Evolutionary conservation across 352 stramenopile genomes (phyloP).

Genomic region (Nannochloropsis limnetica): DNA sequence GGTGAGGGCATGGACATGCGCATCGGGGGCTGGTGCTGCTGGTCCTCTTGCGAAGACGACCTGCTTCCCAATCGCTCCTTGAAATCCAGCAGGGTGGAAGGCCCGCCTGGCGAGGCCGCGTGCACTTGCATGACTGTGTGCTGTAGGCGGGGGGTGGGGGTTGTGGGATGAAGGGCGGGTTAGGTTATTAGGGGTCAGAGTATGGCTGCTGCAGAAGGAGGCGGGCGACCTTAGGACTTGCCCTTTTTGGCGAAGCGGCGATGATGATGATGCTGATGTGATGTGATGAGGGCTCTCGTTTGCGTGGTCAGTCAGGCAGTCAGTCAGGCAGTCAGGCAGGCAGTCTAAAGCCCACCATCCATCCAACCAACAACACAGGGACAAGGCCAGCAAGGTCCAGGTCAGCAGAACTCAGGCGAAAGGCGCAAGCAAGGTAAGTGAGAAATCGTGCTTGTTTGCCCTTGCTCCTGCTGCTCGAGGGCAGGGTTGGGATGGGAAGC

Average conservation of each 20-base stretch:
- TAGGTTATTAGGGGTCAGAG: too few species aligned
- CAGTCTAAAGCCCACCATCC: not conserved
- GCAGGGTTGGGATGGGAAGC: too few species aligned
- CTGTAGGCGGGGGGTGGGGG: not conserved
- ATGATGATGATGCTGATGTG: too few species aligned
- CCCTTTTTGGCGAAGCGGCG: too few species aligned
- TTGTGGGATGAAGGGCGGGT: too few species aligned
- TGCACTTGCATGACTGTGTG: constrained; percentile 15
- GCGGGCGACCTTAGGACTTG: too few species aligned
- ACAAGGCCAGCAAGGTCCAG: not conserved
- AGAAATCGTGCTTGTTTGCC: not conserved
- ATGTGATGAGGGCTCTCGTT: too few species aligned
- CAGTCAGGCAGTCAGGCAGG: not conserved
- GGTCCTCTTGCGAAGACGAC: not conserved
- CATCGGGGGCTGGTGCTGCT: not conserved
- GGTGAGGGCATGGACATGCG: not conserved
- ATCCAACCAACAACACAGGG: not conserved
- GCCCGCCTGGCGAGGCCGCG: not conserved
- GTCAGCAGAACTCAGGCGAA: not conserved
- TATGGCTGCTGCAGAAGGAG: not conserved
- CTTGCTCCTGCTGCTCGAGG: not conserved
- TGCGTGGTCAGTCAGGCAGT: not conserved
- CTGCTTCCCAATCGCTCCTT: not conserved
- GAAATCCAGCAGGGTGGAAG: not conserved
- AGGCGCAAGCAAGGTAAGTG: not conserved